Conservation (phyloP, 768 basidiomycete genomes). For the Boletus edulis region DNA sequence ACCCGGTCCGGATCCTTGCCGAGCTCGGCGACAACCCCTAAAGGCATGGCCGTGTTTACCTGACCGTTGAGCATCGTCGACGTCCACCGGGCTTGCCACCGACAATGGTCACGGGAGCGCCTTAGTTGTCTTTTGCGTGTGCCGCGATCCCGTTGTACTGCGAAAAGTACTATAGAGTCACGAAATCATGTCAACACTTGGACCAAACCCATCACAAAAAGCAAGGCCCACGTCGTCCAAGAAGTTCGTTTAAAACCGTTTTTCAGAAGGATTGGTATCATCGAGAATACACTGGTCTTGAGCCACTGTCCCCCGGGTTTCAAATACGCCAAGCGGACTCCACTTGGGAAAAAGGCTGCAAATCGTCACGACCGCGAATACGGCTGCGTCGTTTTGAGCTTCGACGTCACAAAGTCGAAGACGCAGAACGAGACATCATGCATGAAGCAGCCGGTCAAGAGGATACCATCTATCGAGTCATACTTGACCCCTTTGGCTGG, state of each 20-base stretch:
- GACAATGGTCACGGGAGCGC: too few relatives aligned
- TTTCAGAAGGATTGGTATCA: constrained; percentile 42
- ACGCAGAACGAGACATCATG: constrained; percentile 95
- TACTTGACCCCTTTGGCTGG: constrained; percentile 89
- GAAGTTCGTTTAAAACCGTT: constrained; percentile 46
- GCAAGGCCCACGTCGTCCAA: constrained; percentile 49
- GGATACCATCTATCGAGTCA: constrained; percentile 85
- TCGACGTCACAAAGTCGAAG: constrained; percentile 85
- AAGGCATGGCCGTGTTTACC: constrained; percentile 4
- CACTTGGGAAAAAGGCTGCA: constrained; percentile 75
- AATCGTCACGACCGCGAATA: constrained; percentile 68
- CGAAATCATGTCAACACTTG: not conserved
- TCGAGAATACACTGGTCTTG: constrained; percentile 70
- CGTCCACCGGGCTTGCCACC: constrained; percentile 45
- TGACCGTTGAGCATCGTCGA: too few relatives aligned
- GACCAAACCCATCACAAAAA: too few relatives aligned
- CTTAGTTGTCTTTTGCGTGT: constrained; percentile 30
- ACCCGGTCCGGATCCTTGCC: too few relatives aligned
- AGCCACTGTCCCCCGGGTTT: constrained; percentile 85
- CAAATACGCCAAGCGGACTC: constrained; percentile 80
- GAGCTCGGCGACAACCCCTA: too few relatives aligned
- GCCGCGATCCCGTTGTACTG: too few relatives aligned
- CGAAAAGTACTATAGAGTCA: too few relatives aligned
- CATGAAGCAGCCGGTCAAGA: constrained; percentile 86
- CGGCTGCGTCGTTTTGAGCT: constrained; percentile 70